These are phyloP conservation scores for Cerrena zonata DNA, from an alignment of 1,284 basidiomycete species.

Conservation along the genomic window DNA sequence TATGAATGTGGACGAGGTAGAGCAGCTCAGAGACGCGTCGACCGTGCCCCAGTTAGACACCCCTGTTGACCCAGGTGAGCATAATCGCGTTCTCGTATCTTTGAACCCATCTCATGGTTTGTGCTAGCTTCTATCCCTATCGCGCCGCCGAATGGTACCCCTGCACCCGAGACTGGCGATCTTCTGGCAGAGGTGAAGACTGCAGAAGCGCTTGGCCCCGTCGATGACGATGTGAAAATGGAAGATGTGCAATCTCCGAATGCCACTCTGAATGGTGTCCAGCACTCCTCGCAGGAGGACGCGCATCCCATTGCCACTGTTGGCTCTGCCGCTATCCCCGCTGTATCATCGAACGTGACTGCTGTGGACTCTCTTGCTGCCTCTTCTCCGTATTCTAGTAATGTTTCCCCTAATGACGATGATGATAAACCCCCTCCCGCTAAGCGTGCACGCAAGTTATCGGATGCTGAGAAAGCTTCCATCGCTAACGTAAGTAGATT, in stretches of 20 bases:
- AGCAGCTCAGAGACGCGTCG: slow-evolving; percentile 32
- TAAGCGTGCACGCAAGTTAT: slow-evolving; percentile 53
- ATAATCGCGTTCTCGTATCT: neutral
- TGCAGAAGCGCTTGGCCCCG: slow-evolving; percentile 31
- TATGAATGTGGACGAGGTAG: slow-evolving; percentile 35
- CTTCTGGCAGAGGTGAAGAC: slow-evolving; percentile 49
- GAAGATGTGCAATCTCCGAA: slow-evolving; percentile 36
- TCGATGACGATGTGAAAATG: slow-evolving; percentile 47
- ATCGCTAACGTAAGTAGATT: slow-evolving; percentile 56
- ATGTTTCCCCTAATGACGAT: slow-evolving; percentile 29
- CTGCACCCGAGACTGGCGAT: slow-evolving; percentile 43
- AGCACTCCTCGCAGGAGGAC: slow-evolving; percentile 30
- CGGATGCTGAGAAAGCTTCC: slow-evolving; percentile 50
- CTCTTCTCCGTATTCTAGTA: slow-evolving; percentile 40
- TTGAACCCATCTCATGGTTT: slow-evolving; percentile 12
- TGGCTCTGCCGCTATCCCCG: slow-evolving; percentile 25
- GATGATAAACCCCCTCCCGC: slow-evolving; percentile 63
- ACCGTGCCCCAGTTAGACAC: slow-evolving; percentile 38
- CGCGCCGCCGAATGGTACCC: slow-evolving; percentile 39
- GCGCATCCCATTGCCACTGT: slow-evolving; percentile 32
- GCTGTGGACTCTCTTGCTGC: slow-evolving; percentile 36
- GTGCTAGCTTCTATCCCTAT: slow-evolving; percentile 41
- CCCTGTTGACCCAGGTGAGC: slow-evolving; percentile 46
- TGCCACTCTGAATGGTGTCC: slow-evolving; percentile 25
- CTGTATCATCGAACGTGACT: slow-evolving; percentile 27